Conservation (phyloP, 1,139 yeast species). For the Diutina scorzettiae region DNA sequence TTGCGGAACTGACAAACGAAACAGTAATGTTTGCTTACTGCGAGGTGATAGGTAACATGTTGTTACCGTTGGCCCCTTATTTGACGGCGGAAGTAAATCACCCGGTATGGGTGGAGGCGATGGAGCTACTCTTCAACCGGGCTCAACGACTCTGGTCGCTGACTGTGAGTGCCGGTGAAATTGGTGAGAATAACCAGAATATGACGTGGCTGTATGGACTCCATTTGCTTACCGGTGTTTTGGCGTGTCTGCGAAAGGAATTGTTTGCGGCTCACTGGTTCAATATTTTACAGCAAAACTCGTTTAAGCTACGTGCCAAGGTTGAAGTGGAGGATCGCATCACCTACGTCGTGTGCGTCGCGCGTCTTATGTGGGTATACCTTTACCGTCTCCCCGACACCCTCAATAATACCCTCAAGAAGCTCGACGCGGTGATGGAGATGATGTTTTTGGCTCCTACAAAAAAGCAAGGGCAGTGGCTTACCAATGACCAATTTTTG, state of each 20-base stretch:
- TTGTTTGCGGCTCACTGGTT: constrained; percentile 72
- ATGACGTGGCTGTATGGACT: constrained; percentile 56
- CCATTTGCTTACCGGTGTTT: constrained; percentile 56
- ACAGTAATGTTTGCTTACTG: constrained; percentile 67
- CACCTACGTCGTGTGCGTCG: constrained; percentile 49
- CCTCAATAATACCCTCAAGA: constrained; percentile 68
- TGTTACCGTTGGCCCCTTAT: constrained; percentile 73
- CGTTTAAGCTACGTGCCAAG: constrained; percentile 28
- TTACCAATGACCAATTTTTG: constrained; percentile 47
- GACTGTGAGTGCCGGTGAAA: constrained; percentile 6
- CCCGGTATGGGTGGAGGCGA: constrained; percentile 88
- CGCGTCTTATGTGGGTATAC: constrained; percentile 83
- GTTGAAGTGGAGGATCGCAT: constrained; percentile 45
- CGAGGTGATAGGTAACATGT: constrained; percentile 63
- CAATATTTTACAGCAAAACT: constrained; percentile 43
- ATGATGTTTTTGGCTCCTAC: constrained; percentile 37
- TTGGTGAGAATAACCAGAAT: background rate
- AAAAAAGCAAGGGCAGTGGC: constrained; percentile 60
- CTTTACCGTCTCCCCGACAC: constrained; percentile 81
- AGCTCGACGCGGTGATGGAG: constrained; percentile 38
- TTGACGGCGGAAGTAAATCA: constrained; percentile 92
- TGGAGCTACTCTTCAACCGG: constrained; percentile 45
- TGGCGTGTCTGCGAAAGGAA: constrained; percentile 75
- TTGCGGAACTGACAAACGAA: constrained; percentile 50
- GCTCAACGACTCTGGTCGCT: constrained; percentile 27